These are phyloP conservation scores for Miscanthus lutarioriparius DNA, from an alignment of 176 grass and related monocot species.

Conservation along the genomic window DNA sequence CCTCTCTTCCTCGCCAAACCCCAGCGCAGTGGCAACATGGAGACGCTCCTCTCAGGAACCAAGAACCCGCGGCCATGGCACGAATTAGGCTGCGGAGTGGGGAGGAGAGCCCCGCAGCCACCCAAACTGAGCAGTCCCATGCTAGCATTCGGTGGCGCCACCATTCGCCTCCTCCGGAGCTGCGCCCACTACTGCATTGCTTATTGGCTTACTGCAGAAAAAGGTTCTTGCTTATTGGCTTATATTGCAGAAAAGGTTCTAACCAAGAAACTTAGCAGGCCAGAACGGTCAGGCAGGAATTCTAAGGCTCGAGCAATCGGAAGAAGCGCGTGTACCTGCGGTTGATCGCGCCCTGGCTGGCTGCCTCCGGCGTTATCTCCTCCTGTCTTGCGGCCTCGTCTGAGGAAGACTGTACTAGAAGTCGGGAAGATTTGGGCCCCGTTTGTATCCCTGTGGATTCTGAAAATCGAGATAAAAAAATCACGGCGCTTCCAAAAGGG, in stretches of 20 bases:
- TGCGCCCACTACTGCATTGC: constrained; percentile 26
- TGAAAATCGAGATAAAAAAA: not conserved
- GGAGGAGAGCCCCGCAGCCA: constrained; percentile 35
- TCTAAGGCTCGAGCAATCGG: not conserved
- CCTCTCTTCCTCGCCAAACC: constrained; percentile 39
- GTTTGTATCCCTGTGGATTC: not conserved
- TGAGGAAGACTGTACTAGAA: no score
- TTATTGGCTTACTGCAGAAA: not conserved
- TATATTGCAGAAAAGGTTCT: not conserved
- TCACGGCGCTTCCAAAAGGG: no score
- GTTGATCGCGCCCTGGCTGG: not conserved
- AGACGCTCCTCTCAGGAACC: constrained; percentile 25
- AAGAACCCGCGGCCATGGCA: not conserved
- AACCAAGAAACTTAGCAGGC: no score
- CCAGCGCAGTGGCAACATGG: constrained; percentile 34
- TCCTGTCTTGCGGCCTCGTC: not conserved
- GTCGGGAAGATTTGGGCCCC: no score
- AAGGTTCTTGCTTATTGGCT: not conserved
- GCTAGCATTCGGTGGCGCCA: constrained; percentile 42
- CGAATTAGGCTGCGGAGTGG: constrained; percentile 21
- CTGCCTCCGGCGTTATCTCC: not conserved
- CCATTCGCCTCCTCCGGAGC: constrained; percentile 26
- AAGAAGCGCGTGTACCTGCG: constrained; percentile 9
- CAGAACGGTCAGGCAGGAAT: not conserved
- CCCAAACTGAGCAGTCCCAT: constrained; percentile 38